Evolutionary conservation across 257 asterid species (phyloP), one percentile per base, ranked within the genome.

Genomic region (Rehmannia glutinosa): DNA sequence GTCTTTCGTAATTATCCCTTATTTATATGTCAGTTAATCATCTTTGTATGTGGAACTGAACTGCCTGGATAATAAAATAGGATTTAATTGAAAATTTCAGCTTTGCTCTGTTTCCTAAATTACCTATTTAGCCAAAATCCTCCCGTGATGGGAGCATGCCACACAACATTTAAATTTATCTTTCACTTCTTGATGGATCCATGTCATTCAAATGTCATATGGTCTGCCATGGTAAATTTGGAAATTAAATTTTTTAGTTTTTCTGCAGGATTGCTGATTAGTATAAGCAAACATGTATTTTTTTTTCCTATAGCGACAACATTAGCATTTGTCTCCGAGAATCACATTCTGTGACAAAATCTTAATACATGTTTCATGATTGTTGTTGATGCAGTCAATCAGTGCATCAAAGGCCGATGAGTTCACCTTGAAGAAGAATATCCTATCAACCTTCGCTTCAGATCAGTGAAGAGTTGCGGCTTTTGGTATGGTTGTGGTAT

Each of bases 391-490:
- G 82, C 92, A 90, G 97, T 70, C 97, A 28, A 80, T 92, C 71
- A 87, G 82, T 71, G 65, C 88, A 51, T 57, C 84, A 0, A 92
- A 92, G 87, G 91, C 87, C 8, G 98, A 92, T 50, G 98, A 92
- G 67, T 87, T 92, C 77, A 73, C 83, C 27, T 74, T 92, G 74
- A 92, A 92, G 91, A 92, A 84, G 95, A 92, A 92, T 65, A 89
- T 92, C 60, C 78, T 92, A 19, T 77, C 83, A 9, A 73, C 87
- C 42, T 92, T 87, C 68, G 81, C 75, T 64, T 78, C 73, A 63
- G 82, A 71, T 63, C 80, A 62, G 64, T 64, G 78, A 75, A 64
- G 28, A 61, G 65, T 36, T 11, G 43, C 54, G 30, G 65, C 64
- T 19, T 50, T 35, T 20, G 56, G n/a, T n/a, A 69, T 47, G 23